Evolutionary conservation across 2,329 filamentous ascomycete species (phyloP), one percentile per base, ranked within the genome.

Genomic region (Colletotrichum agaves): DNA sequence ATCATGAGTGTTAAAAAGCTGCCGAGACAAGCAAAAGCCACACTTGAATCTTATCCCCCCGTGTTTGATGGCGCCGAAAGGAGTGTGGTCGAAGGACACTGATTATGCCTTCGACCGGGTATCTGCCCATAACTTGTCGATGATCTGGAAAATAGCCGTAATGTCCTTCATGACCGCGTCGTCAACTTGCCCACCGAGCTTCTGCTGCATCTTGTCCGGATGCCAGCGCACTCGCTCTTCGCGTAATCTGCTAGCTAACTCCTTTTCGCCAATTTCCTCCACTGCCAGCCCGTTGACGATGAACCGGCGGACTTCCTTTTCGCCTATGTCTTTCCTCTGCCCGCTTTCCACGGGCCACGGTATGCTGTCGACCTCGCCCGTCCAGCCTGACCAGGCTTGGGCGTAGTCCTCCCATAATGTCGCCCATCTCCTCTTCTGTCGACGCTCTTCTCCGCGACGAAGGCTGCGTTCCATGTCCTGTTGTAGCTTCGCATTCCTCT

Each of bases 121-220:
- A 73, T 93, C 90, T 61, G 83, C 86, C 92, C 93, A 97, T 73
- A 98, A 79, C 58, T 83, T 84, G 81, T 99, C 96, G 52, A 98
- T 86, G 33, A 94, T 90, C 80, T 98, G 95, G 75, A 98, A 99
- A 10, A 97, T 90, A 6, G 92, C 91, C 11, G 95, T 99, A 46
- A 98, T 92, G 61, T 89, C 86, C 75, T 88, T 89, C 85, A 97
- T 90, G 3, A 92, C 88, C 3, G 85, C 85, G 23, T 88, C 85
- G 53, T 94, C 91, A 55, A 97, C 88, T 67, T 88, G 82, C 0
- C 87, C 88, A 3, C 93, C 93, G 68, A 97, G 90, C 60, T 90
- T 88, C 80, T 98, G 96, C 82, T 98, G 93, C 63, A 98, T 92
- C 83, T 98, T 99, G 80, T 99, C 96, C 4, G 96, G 96, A 82